Conservation (phyloP, 176 grass and related monocot genomes). For the Musa itinerans region DNA sequence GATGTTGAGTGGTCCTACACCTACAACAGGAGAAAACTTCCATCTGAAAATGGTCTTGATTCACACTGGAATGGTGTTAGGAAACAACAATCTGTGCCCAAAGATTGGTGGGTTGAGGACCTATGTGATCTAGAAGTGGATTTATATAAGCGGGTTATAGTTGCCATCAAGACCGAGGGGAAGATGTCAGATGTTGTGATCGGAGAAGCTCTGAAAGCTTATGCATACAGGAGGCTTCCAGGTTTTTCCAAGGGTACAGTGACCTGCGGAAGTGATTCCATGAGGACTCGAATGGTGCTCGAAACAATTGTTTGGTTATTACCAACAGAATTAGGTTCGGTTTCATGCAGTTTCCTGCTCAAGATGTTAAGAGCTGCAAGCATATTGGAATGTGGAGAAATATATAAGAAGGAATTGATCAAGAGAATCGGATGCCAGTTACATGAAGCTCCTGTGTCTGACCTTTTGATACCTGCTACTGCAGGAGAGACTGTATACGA, state of each 20-base stretch:
- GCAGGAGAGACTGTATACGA: conserved; percentile 33
- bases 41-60: conserved; percentile 64
- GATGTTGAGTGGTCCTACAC: conserved; percentile 96
- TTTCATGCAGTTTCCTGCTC: conserved; percentile 81
- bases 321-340: conserved; percentile 48
- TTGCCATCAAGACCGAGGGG: conserved; percentile 47
- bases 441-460: conserved; percentile 69
- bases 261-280: conserved; percentile 43
- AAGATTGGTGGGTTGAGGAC: conserved; percentile 99
- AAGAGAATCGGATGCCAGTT: conserved; percentile 65
- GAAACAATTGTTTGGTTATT: conserved; percentile 68
- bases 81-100: conserved; percentile 60
- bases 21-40: conserved; percentile 91
- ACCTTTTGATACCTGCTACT: conserved; percentile 61
- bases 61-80: conserved; percentile 86
- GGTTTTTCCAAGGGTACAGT: conserved; percentile 51
- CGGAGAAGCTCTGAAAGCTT: conserved; percentile 85
- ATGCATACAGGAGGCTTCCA: conserved; percentile 53
- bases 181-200: conserved; percentile 38
- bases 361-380: conserved; percentile 71
- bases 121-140: conserved; percentile 90
- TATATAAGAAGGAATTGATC: conserved; percentile 35
- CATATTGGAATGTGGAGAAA: conserved; percentile 48
- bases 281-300: conserved; percentile 30
- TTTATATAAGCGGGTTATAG: conserved; percentile 72